Evolutionary conservation across 345 rosid species (phyloP), one percentile per base, ranked within the genome.

Genomic region (Corchorus olitorius): DNA sequence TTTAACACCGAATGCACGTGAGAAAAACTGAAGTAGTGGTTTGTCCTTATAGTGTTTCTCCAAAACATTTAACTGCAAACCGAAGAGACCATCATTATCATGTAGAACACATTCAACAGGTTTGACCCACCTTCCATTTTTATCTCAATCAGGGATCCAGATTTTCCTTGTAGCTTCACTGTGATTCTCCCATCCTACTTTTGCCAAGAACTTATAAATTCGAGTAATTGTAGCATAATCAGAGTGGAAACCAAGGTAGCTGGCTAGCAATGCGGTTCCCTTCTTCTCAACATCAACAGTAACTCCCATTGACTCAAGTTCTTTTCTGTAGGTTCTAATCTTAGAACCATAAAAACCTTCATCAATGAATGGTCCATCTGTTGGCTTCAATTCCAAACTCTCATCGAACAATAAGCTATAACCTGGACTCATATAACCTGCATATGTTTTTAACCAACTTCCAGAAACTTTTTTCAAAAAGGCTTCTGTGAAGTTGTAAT

Each of bases 301-400:
- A 54, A 91, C 94, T 68, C 97, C 91, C 9, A 91, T 74, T 5
- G 71, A 65, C 6, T 66, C 63, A 3, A 90, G 89, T 89, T 90
- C 94, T 17, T 73, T 39, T 48, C 10, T 76, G 78, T 63, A 90
- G 0, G 50, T 19, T 8, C 48, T 70, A 8, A 89, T 69, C 20
- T 66, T 54, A 6, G 80, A 64, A 63, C 94, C 89, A 76, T 90
- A 91, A 77, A 82, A 89, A 34, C 41, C 80, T 68, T 90, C 92
- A 34, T 90, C 92, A 64, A 91, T 85, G 86, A 93, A 90, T 9
- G 94, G 97, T 7, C 98, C 98, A 78, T 93, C 94, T 15, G 80
- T 48, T 27, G 3, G 84, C 78, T 82, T 75, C 80, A 93, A 27
- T 8, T 39, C 80, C 89, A 90, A 90, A 13, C 60, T 20, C 7